Evolutionary conservation across 2,329 filamentous ascomycete genomes (phyloP), one percentile per base, ranked within the genome.

Genomic region (Diplodia seriata): DNA sequence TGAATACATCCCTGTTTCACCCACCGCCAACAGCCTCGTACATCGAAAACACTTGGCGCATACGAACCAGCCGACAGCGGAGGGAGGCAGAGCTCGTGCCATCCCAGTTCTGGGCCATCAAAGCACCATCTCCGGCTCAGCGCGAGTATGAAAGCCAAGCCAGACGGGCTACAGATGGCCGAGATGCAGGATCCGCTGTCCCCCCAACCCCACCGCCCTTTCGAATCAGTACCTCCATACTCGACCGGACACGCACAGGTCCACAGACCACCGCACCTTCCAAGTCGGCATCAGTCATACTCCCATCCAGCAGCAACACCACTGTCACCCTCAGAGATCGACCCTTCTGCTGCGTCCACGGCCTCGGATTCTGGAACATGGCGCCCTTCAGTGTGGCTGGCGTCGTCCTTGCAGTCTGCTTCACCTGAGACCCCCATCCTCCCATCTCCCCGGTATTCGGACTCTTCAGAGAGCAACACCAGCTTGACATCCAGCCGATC

Each of bases 171-270:
- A 26, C 40, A 29, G 8, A 62, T 62, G 57, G 57, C 43, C 20
- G 43, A 62, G 26, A 40, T 40, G 40, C 40, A 62, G 3, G 57
- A 62, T 33, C 40, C 57, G 26, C 40, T 62, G 9, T 62, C 40
- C 15, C 57, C 57, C 15, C 31, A 36, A 9, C 57, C 57, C 26
- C 15, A 15, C 29, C 23, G 57, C 12, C 57, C 57, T 26, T 50
- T 62, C 57, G 49, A 12, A 23, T 38, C 40, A 33, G 40, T 50
- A 20, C 31, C 40, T 36, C 26, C 33, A 29, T 26, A 15, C 43
- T 29, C 40, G 15, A 50, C 38, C 18, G 20, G 57, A 23, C 29
- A 62, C 15, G 26, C 26, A 26, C 40, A 49, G 18, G 31, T 62
- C 43, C 15, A 36, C 43, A 62, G 43, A 33, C 57, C 57, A 50